phyloP scores from a whole-genome alignment of 2,329 filamentous ascomycete species.

The Gremmenia infestans region DNA sequence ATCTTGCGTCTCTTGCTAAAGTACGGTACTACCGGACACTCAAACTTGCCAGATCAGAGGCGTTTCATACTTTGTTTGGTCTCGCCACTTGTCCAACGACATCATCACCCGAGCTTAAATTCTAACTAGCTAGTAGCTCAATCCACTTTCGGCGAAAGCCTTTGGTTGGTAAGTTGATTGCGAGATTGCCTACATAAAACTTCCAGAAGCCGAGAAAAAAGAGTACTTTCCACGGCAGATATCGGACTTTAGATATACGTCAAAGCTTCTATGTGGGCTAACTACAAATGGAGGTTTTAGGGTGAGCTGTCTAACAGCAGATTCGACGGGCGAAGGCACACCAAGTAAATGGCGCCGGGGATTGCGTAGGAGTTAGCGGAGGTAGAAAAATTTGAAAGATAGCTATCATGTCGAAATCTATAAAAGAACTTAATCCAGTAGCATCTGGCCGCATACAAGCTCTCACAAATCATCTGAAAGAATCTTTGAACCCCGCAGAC shows the following conservation, averaged over 20 bases:
- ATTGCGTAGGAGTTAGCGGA: constrained; percentile 12
- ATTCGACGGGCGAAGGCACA: neutral
- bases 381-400: constrained; percentile 1
- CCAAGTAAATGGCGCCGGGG: neutral
- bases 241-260: constrained; percentile 13
- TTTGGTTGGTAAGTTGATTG: neutral
- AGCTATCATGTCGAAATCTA: constrained; percentile 17
- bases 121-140: neutral
- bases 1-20: no score
- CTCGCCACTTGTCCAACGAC: neutral
- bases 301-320: constrained; percentile 5
- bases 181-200: no score
- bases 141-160: neutral
- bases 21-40: no score
- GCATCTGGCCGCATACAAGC: constrained; percentile 21
- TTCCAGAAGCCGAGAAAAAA: neutral
- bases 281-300: neutral
- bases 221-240: neutral
- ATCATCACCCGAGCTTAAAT: neutral
- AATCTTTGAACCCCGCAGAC: constrained; percentile 17
- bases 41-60: no score
- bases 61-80: neutral
- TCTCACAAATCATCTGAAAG: constrained; percentile 24
- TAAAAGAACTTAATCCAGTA: constrained; percentile 14
- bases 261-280: neutral